Conservation (phyloP, 345 rosid species). For the Arabidopsis arenosa region DNA sequence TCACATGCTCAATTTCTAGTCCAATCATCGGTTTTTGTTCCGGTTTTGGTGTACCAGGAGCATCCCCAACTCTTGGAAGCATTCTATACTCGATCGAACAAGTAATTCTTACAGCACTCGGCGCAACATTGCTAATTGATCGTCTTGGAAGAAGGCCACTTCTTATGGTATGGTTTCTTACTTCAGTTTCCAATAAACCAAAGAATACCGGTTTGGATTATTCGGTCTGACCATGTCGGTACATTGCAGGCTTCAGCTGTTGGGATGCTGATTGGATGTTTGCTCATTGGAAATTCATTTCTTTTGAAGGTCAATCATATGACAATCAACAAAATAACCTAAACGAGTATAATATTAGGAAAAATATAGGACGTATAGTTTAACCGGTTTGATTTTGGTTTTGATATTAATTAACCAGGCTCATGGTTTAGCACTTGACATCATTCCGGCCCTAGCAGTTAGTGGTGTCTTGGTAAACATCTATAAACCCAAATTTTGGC, state of each 20-base stretch:
- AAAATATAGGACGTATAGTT: not conserved
- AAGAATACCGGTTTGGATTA: not conserved
- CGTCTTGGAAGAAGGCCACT: conserved; percentile 59
- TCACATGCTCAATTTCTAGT: not conserved
- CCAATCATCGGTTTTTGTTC: conserved; percentile 1
- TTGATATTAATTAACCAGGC: conserved; percentile 39
- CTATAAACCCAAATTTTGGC: conserved; percentile 3
- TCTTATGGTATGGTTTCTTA: conserved; percentile 43
- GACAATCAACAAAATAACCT: too few species aligned
- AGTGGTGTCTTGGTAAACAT: conserved; percentile 54
- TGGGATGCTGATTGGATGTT: conserved; percentile 50
- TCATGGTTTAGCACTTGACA: conserved; percentile 39
- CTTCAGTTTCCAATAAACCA: not conserved
- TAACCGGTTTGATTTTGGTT: conserved; percentile 5
- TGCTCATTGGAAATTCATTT: conserved; percentile 52
- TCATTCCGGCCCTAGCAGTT: conserved; percentile 49
- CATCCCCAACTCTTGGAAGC: conserved; percentile 51
- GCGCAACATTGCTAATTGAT: conserved; percentile 50
- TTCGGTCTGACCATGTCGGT: conserved; percentile 1
- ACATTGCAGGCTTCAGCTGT: conserved; percentile 50
- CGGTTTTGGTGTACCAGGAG: conserved; percentile 43
- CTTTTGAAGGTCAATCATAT: conserved; percentile 45
- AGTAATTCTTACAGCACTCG: conserved; percentile 49
- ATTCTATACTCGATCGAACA: conserved; percentile 51
- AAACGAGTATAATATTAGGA: not conserved